Percentiles rank a stretch among this genome's conserved stretches.
Evolutionary conservation across 2,329 filamentous ascomycete species (phyloP).

Genomic region (Arthrobotrys pseudoclavata): DNA sequence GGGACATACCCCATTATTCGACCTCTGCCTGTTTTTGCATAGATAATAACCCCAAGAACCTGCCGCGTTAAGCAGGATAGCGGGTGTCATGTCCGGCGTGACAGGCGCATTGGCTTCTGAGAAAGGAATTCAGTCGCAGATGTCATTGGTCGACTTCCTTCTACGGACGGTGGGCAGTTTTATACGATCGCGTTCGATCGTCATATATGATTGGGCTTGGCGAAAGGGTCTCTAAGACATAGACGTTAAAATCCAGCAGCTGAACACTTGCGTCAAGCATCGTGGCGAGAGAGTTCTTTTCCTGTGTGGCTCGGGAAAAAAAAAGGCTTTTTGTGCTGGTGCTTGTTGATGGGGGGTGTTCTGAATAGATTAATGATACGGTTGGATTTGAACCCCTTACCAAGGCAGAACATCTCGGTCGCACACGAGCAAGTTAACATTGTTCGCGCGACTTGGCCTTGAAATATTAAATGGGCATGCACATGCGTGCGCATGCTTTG

Average conservation of each 20-base stretch:
- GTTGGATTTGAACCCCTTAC: conserved; percentile 34
- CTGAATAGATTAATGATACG: conserved; percentile 54
- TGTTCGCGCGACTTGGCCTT: conserved; percentile 30
- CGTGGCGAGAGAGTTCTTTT: conserved; percentile 11
- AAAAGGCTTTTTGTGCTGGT: background rate
- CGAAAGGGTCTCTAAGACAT: conserved; percentile 12
- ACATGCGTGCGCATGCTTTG: conserved; percentile 8
- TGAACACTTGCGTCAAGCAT: conserved; percentile 28
- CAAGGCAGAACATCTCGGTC: conserved; percentile 28
- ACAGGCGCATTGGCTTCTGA: conserved; percentile 29
- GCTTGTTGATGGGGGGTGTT: conserved; percentile 32
- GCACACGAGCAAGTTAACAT: conserved; percentile 29
- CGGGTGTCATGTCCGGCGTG: conserved; percentile 33
- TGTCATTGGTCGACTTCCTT: conserved; percentile 46
- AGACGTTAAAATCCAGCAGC: conserved; percentile 26
- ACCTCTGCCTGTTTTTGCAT: conserved; percentile 22
- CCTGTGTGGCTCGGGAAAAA: conserved; percentile 20
- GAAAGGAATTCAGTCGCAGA: conserved; percentile 24
- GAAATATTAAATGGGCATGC: background rate
- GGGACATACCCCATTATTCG: conserved; percentile 19
- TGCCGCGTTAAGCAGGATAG: conserved; percentile 47
- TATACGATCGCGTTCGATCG: conserved; percentile 30
- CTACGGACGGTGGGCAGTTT: conserved; percentile 15
- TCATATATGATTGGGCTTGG: conserved; percentile 36
- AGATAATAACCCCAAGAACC: conserved; percentile 32